A percentile compares a stretch with the other conserved stretches of the same genome.
phyloP scores from a whole-genome alignment of 2,329 filamentous ascomycete genomes.

The Fusarium hostae region DNA sequence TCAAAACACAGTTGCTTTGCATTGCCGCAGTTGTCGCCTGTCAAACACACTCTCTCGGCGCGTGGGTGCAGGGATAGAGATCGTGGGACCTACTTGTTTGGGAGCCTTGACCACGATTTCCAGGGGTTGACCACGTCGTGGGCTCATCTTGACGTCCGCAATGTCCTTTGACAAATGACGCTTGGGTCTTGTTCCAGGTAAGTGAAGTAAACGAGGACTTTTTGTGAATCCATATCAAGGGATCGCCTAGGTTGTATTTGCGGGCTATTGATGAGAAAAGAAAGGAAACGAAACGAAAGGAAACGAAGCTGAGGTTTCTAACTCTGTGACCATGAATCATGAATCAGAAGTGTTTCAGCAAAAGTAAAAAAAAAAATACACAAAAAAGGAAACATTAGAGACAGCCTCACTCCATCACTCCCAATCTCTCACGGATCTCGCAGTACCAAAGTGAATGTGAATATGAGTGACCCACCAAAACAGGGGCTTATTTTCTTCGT shows the following conservation, averaged over 20 bases:
- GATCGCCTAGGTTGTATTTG: background rate
- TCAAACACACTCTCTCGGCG: slow-evolving; percentile 17
- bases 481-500: slow-evolving; percentile 16
- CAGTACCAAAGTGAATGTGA: background rate
- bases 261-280: background rate
- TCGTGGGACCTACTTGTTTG: slow-evolving; percentile 30
- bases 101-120: slow-evolving; percentile 23
- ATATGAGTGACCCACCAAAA: slow-evolving; percentile 7
- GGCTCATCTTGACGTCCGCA: slow-evolving; percentile 41
- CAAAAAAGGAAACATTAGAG: slow-evolving; percentile 9
- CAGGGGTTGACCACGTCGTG: slow-evolving; percentile 33
- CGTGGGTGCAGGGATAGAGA: slow-evolving; percentile 37
- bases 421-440: slow-evolving; percentile 7
- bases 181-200: slow-evolving; percentile 5
- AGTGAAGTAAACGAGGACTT: slow-evolving; percentile 1
- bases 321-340: background rate
- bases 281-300: background rate
- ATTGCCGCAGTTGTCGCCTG: slow-evolving; percentile 17
- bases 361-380: slow-evolving; percentile 3
- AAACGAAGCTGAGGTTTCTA: background rate
- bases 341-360: background rate
- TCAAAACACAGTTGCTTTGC: background rate
- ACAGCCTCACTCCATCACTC: background rate
- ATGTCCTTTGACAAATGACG: slow-evolving; percentile 20
- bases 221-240: slow-evolving; percentile 1